These are phyloP conservation scores for Diplodia corticola DNA, from an alignment of 2,329 filamentous ascomycete genomes.

Conservation along the genomic window DNA sequence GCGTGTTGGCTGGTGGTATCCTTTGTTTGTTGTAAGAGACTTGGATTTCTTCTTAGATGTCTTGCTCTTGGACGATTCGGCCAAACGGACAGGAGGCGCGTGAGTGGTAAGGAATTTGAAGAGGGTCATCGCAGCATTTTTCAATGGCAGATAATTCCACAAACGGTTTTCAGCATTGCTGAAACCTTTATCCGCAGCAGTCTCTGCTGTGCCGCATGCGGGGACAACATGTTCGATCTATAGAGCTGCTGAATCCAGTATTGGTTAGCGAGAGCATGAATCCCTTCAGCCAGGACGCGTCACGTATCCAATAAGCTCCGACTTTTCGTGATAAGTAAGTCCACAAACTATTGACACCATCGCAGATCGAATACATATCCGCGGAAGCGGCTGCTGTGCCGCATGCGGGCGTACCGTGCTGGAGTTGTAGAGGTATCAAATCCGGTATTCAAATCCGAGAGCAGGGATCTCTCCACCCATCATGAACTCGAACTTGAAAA, in stretches of 20 bases:
- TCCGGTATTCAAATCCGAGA: neutral
- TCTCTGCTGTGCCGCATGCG: neutral
- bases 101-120: neutral
- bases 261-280: neutral
- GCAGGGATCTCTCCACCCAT: neutral
- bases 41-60: neutral
- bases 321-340: neutral
- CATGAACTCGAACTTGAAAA: neutral
- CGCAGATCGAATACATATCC: neutral
- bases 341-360: neutral
- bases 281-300: neutral
- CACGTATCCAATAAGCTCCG: neutral
- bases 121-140: neutral
- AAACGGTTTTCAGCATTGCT: neutral
- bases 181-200: neutral
- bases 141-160: neutral
- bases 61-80: neutral
- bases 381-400: neutral
- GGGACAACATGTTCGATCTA: neutral
- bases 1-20: neutral
- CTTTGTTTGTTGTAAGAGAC: neutral
- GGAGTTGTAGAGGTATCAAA: neutral
- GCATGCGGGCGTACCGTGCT: neutral
- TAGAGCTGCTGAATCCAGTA: neutral
- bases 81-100: neutral